These are phyloP conservation scores for Saccharomyces hybrid DNA, from an alignment of 1,139 yeast genomes.

Conservation along the genomic window DNA sequence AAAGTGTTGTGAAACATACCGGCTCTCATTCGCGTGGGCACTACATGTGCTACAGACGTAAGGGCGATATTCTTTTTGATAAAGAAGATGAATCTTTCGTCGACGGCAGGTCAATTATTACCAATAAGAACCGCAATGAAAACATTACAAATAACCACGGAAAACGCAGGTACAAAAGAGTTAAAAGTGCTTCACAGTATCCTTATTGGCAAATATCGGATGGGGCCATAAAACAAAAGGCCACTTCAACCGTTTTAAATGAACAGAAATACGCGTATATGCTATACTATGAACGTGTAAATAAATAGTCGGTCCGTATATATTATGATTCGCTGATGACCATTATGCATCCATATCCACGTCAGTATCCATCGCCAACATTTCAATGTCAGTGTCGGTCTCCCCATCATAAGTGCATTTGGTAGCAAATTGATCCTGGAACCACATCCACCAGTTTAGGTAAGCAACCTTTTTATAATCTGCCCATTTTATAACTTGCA, in stretches of 20 bases:
- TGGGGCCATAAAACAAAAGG: constrained; percentile 56
- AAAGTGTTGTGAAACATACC: constrained; percentile 72
- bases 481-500: constrained; percentile 26
- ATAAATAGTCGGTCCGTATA: constrained; percentile 1
- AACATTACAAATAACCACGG: neutral
- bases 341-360: constrained; percentile 13
- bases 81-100: constrained; percentile 38
- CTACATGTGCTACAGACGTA: constrained; percentile 70
- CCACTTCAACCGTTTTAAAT: constrained; percentile 50
- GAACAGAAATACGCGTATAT: constrained; percentile 75
- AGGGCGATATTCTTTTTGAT: constrained; percentile 55
- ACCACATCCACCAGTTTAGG: constrained; percentile 25
- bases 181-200: constrained; percentile 46
- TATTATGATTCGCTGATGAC: neutral
- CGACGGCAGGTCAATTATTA: constrained; percentile 34
- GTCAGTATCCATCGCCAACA: constrained; percentile 8
- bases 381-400: constrained; percentile 16
- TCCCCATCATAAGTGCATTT: constrained; percentile 6
- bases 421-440: constrained; percentile 4
- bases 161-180: constrained; percentile 7
- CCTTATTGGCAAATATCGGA: constrained; percentile 91
- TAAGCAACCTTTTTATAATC: constrained; percentile 18
- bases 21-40: constrained; percentile 92
- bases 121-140: constrained; percentile 1
- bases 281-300: constrained; percentile 58